A percentile compares a stretch with the other conserved stretches of the same genome.
phyloP scores from a whole-genome alignment of 495 filamentous ascomycete genomes.

The Penicillium cosmopolitanum region DNA sequence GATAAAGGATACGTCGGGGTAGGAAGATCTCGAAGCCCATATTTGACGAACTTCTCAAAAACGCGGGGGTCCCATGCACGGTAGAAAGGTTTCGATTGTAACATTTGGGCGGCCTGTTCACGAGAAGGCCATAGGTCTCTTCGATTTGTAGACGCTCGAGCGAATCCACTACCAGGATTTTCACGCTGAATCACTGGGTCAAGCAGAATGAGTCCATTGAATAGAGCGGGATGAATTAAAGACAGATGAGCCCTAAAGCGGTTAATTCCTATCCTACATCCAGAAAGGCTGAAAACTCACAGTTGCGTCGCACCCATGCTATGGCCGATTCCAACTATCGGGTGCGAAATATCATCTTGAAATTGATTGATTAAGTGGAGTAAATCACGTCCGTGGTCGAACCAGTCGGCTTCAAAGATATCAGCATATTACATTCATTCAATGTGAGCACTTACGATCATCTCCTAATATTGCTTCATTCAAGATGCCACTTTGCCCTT shows the following conservation, averaged over 20 bases:
- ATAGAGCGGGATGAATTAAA: conserved; percentile 72
- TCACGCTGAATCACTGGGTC: conserved; percentile 67
- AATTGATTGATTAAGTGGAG: conserved; percentile 70
- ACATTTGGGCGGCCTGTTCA: conserved; percentile 51
- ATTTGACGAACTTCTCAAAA: conserved; percentile 54
- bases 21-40: conserved; percentile 58
- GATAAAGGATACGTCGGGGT: conserved; percentile 38
- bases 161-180: conserved; percentile 5
- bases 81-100: conserved; percentile 50
- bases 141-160: conserved; percentile 49
- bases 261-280: not conserved
- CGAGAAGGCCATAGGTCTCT: conserved; percentile 64
- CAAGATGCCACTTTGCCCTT: conserved; percentile 64
- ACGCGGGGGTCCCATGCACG: conserved; percentile 63
- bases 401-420: conserved; percentile 56
- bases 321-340: conserved; percentile 76
- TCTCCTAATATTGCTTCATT: conserved; percentile 68
- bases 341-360: conserved; percentile 61
- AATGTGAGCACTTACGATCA: conserved; percentile 7
- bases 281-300: conserved; percentile 9
- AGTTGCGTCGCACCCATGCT: conserved; percentile 70
- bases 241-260: conserved; percentile 46
- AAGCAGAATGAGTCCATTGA: conserved; percentile 67
- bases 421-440: not conserved
- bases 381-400: conserved; percentile 75